These are phyloP conservation scores for Morella rubra DNA, from an alignment of 306 rosid genomes.

Conservation along the genomic window DNA sequence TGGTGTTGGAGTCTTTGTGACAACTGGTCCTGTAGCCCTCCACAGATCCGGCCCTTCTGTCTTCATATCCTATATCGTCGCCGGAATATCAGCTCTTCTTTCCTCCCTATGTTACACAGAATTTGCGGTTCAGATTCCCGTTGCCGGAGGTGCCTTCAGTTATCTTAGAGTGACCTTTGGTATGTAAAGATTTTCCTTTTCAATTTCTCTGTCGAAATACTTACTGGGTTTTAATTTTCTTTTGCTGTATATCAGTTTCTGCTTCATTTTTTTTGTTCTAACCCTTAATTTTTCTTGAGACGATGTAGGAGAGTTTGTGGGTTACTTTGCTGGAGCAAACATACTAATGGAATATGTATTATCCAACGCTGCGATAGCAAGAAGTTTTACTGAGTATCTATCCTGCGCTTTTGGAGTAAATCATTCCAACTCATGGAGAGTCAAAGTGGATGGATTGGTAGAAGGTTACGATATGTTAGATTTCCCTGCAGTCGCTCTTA, in stretches of 20 bases:
- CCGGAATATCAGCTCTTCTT: conserved; percentile 85
- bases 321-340: conserved; percentile 95
- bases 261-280: not conserved
- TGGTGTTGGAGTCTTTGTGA: conserved; percentile 90
- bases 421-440: conserved; percentile 69
- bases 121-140: conserved; percentile 88
- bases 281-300: too few species aligned
- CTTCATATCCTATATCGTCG: conserved; percentile 79
- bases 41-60: conserved; percentile 74
- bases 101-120: conserved; percentile 92
- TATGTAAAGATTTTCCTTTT: conserved; percentile 21
- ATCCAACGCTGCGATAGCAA: conserved; percentile 92
- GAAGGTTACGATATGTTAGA: conserved; percentile 72
- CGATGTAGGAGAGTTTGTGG: conserved; percentile 75
- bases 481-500: conserved; percentile 87
- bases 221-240: not conserved
- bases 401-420: conserved; percentile 60
- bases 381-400: conserved; percentile 78
- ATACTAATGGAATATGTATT: conserved; percentile 89
- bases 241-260: not conserved
- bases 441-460: conserved; percentile 64
- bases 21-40: conserved; percentile 77
- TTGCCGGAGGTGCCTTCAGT: conserved; percentile 97
- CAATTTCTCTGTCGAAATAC: not conserved
- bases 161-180: conserved; percentile 87